phyloP scores from a whole-genome alignment of 768 basidiomycete species.

The Lactifluus hygrophoroides region DNA sequence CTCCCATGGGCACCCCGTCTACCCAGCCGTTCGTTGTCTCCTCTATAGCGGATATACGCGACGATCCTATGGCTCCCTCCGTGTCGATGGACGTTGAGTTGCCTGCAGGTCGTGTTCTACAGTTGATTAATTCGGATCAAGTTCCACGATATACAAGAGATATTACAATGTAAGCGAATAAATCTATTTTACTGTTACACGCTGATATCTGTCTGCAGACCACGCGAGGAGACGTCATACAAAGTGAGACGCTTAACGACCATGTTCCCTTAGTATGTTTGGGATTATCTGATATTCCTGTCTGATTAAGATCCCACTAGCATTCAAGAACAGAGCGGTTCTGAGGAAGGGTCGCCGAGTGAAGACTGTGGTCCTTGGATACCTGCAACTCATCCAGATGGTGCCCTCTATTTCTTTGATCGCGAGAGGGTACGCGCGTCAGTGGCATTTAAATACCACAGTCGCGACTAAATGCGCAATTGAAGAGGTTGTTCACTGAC shows the following conservation, averaged over 20 bases:
- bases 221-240: background rate
- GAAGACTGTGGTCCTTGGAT: slow-evolving; percentile 31
- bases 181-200: background rate
- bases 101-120: background rate
- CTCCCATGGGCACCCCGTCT: background rate
- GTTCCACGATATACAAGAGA: slow-evolving; percentile 4
- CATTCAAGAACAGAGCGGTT: background rate
- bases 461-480: too few relatives aligned
- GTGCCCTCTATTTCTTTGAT: slow-evolving; percentile 49
- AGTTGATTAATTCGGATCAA: slow-evolving; percentile 7
- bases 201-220: background rate
- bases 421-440: slow-evolving; percentile 31
- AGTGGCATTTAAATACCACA: too few relatives aligned
- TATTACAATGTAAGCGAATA: background rate
- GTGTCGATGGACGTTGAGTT: background rate
- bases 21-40: background rate
- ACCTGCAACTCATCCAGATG: slow-evolving; percentile 48
- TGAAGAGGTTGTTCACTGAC: too few relatives aligned
- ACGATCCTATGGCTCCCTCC: background rate
- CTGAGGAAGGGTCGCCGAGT: background rate
- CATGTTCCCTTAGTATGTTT: slow-evolving; percentile 1
- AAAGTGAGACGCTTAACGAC: background rate
- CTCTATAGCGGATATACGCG: background rate
- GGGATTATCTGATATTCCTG: background rate
- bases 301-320: background rate